Conservation (phyloP, 495 filamentous ascomycete species). For the Amorphotheca resinae region DNA sequence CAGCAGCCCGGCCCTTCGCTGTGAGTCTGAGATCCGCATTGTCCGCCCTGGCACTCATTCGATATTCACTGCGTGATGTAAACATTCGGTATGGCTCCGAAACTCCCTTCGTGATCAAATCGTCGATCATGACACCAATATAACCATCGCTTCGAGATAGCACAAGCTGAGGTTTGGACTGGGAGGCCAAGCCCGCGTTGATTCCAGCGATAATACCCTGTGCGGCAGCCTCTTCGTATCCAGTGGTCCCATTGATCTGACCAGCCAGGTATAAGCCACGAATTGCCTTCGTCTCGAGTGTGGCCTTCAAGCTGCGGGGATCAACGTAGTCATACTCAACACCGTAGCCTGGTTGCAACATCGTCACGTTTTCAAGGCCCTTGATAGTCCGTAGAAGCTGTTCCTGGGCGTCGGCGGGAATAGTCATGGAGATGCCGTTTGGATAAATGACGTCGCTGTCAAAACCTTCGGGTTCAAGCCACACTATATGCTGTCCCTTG, state of each 20-base stretch:
- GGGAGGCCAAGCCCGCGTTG: slow-evolving; percentile 76
- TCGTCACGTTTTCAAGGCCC: slow-evolving; percentile 78
- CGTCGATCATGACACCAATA: slow-evolving; percentile 98
- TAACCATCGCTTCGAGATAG: slow-evolving; percentile 82
- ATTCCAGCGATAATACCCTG: slow-evolving; percentile 89
- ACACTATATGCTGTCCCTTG: slow-evolving; percentile 72
- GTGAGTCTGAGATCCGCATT: slow-evolving; percentile 89
- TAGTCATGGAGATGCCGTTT: slow-evolving; percentile 93
- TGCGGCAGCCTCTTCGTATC: slow-evolving; percentile 92
- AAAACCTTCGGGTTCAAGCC: slow-evolving; percentile 96
- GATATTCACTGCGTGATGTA: slow-evolving; percentile 89
- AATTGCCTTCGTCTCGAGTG: slow-evolving; percentile 89
- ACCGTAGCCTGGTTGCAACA: slow-evolving; percentile 95
- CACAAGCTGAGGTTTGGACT: slow-evolving; percentile 46
- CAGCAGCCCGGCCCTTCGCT: slow-evolving; percentile 57
- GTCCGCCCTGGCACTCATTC: slow-evolving; percentile 80
- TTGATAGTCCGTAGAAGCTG: slow-evolving; percentile 70
- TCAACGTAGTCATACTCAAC: slow-evolving; percentile 99
- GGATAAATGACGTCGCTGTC: slow-evolving; percentile 86
- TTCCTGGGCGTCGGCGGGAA: slow-evolving; percentile 76
- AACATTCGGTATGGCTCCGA: slow-evolving; percentile 98
- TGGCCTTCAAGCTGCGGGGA: slow-evolving; percentile 71
- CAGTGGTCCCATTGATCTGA: slow-evolving; percentile 96
- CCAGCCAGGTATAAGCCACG: slow-evolving; percentile 83
- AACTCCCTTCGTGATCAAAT: slow-evolving; percentile 93